Base-by-base conservation (phyloP, 768 basidiomycete species). In the Auriscalpium microsporum region DNA sequence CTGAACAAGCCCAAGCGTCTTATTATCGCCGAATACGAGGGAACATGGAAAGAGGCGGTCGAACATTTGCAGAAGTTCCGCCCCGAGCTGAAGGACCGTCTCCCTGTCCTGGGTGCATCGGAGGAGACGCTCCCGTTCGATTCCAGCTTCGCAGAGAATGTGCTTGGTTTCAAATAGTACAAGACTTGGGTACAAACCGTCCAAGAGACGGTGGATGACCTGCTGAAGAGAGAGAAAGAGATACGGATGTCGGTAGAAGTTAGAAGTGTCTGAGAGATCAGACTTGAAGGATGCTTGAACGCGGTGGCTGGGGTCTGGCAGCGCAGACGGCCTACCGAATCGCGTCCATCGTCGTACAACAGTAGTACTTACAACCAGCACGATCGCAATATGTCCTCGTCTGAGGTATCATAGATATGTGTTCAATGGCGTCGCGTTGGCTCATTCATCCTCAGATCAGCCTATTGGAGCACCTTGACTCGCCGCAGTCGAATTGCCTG, bases 401-500 rank as follows among this genome's bases (percentile, higher is more conserved):
- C 28, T 4, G 28, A 28, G 28, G 28, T 28, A 28, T 28, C 28
- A 5, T 7, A 28, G 28, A 28, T 7, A 7, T 28, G 28, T 28
- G 28, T 28, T 4, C 2, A 4, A 5, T 28, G 28, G 28, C 28
- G 28, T 28, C 28, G 28, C 5, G 28, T 28, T 4, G 5, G 28
- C 28, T 28, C 28, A 28, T 28, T 28, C 28, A 7, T 28, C 28
- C 28, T 7, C 40, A 42, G 40, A 17, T 42, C 40, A 42, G 40
- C 8, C 40, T 60, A 37, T 57, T 60, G 45, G 57, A 60, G 28
- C 45, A 47, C 52, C 51, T 60, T 42, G 59, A 60, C 44, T 33
- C 55, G 17, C 69, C 73, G 2, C 85, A 88, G 65, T 65, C 82
- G 50, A 80, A 80, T 56, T 88, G 87, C 62, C 76, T 90, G 60